phyloP scores from a whole-genome alignment of 257 asterid genomes.

The Forsythia suspensa region DNA sequence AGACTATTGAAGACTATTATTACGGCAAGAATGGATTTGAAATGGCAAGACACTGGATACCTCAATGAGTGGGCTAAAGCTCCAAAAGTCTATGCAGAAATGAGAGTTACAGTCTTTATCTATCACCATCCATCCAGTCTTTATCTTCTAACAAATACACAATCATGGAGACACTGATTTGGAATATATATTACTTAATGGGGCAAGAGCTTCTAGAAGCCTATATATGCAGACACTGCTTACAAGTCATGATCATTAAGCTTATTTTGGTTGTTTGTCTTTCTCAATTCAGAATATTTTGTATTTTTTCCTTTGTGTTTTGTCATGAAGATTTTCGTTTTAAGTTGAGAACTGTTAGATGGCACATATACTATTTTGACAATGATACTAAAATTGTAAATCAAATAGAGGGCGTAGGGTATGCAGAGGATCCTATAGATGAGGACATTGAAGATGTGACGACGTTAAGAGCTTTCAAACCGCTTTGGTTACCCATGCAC shows the following conservation, averaged over 20 bases:
- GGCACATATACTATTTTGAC: no score
- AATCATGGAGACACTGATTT: background rate
- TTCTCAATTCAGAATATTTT: conserved; percentile 8
- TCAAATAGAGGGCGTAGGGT: background rate
- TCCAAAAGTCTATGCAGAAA: background rate
- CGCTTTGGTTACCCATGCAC: no score
- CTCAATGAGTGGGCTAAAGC: conserved; percentile 35
- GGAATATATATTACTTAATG: no score
- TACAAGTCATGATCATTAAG: conserved; percentile 13
- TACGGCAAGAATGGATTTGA: conserved; percentile 84
- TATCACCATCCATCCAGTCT: background rate
- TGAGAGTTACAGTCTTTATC: conserved; percentile 2
- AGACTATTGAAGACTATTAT: conserved; percentile 76
- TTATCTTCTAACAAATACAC: no score
- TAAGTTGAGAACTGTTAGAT: background rate
- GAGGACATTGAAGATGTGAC: background rate
- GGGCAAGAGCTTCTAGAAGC: conserved; percentile 32
- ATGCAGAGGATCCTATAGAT: background rate
- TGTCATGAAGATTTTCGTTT: background rate
- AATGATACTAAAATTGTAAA: background rate
- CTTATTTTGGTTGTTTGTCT: conserved; percentile 9
- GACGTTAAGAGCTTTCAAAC: no score
- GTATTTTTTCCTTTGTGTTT: conserved; percentile 21
- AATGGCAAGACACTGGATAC: conserved; percentile 74
- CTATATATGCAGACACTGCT: conserved; percentile 16